Base-by-base conservation (phyloP, 2,329 filamentous ascomycete species). In the Rhynchosporium secalis region DNA sequence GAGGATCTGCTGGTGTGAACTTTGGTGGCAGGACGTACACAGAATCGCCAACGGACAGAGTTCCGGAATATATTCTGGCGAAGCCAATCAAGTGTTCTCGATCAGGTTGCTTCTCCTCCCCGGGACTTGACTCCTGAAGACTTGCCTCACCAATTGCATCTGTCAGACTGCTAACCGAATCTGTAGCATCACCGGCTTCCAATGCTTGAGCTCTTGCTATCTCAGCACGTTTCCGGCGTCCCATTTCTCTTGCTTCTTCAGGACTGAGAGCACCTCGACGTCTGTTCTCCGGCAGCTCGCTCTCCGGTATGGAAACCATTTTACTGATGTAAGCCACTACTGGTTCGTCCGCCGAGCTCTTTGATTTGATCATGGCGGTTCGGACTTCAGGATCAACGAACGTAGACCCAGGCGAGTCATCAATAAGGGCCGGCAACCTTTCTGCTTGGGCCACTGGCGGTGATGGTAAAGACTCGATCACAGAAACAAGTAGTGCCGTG, bases 311-410 rank as follows among this genome's bases (percentile, higher is more conserved):
- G 0, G 95, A 95, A 1, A 98, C 91, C 92, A 99, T 97, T 75
- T 99, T 99, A 78, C 94, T 98, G 64, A 99, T 91, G 68, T 96
- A 99, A 8, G 91, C 94, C 1, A 99, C 91, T 0, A 96, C 86
- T 0, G 94, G 93, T 62, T 90, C 89, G 0, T 86, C 81, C 45
- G 84, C 81, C 0, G 81, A 82, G 3, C 85, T 85, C 71, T 90
- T 90, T 73, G 96, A 97, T 0, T 86, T 81, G 1, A 90, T 78
- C 87, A 98, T 94, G 4, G 94, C 91, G n/a, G 89, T 81, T 69
- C 86, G 88, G 59, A 98, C 78, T 6, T 80, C 78, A 1, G 83
- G 77, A 58, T 90, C 86, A 51, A 98, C 86, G 69, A 86, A 81
- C 2, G 86, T 83, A 3, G 87, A 82, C 0, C 92, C 94, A 1